Evolutionary conservation across 164 flowering plant genomes (phyloP), one percentile per base, ranked within the genome.

Genomic region (Vitis riparia): DNA sequence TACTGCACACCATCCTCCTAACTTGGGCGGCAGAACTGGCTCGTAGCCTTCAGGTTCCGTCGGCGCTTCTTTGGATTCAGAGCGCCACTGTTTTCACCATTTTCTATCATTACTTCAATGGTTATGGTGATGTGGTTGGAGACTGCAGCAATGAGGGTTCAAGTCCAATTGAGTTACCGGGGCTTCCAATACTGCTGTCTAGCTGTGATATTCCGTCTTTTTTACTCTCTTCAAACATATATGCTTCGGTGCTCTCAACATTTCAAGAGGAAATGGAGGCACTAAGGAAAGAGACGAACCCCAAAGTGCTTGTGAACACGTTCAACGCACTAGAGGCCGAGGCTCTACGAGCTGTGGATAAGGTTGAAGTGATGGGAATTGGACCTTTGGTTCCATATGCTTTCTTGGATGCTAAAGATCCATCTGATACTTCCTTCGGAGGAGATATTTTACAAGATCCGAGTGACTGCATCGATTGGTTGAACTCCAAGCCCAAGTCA

Each of bases 381-480:
- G 79, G 79, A 7, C 77, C 77, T 29, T n/a, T 68, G 55, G 50
- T 73, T 50, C 76, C 72, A 32, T 73, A 72, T 5, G 68, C 71
- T 6, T 62, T 67, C 48, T 7, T 37, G 8, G 75, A 56, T 61
- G 59, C 63, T 1, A 56, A 63, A 9, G 74, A 71, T 64, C 63
- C 68, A 3, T 55, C 56, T 2, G 74, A 71, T n/a, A 56, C 19
- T 4, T 55, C 63, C 0, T 62, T 59, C 15, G 68, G 69, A 4
- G 32, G 56, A 15, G 67, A 57, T 15, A 32, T 60, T 11, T 8
- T 51, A 4, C 11, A 17, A 19, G 30, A 5, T 4, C 7, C 66
- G n/a, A 50, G 16, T 8, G 16, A 65, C 27, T 57, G 61, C 44
- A 19, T 62, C n/a, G 68, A 71, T 0, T 77, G 80, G 80, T 27